These are phyloP conservation scores for Aspergillus baeticus DNA, from an alignment of 495 filamentous ascomycete species.

Conservation along the genomic window DNA sequence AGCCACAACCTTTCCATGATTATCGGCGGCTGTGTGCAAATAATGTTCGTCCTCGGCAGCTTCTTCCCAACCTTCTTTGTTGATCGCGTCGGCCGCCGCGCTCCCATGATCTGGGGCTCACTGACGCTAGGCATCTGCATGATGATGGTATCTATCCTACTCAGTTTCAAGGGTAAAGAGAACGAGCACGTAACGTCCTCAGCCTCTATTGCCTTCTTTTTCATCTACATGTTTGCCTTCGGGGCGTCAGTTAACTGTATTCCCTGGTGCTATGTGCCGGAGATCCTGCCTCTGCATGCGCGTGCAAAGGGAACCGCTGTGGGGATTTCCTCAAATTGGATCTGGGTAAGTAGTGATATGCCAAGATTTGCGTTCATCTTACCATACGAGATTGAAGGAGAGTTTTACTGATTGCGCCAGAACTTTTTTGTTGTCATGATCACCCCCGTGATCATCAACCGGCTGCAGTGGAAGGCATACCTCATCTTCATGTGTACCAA, in stretches of 20 bases:
- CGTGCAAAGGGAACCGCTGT: conserved; percentile 44
- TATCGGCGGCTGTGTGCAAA: conserved; percentile 46
- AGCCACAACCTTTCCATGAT: conserved; percentile 46
- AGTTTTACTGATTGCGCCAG: conserved; percentile 7
- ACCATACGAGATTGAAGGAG: neutral
- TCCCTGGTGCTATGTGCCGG: conserved; percentile 46
- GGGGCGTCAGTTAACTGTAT: conserved; percentile 49
- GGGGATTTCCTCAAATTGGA: conserved; percentile 42
- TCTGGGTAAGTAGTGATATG: conserved; percentile 27
- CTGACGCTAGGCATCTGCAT: conserved; percentile 49
- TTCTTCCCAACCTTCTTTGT: conserved; percentile 42
- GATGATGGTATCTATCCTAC: conserved; percentile 51
- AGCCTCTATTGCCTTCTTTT: conserved; percentile 43
- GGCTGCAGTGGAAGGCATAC: conserved; percentile 57
- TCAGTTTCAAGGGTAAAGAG: conserved; percentile 32
- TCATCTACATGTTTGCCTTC: conserved; percentile 50
- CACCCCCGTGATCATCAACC: conserved; percentile 54
- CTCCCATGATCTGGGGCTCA: conserved; percentile 58
- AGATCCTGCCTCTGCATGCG: conserved; percentile 44
- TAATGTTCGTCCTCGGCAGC: conserved; percentile 42
- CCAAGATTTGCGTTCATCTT: neutral
- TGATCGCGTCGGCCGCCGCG: conserved; percentile 56
- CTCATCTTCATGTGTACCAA: conserved; percentile 61
- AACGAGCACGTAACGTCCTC: conserved; percentile 37
- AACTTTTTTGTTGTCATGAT: conserved; percentile 62